Percentiles rank a stretch among this genome's conserved stretches.
These are phyloP conservation scores for Termitomyces sp. DNA, from an alignment of 1,284 basidiomycete species.

Conservation along the genomic window DNA sequence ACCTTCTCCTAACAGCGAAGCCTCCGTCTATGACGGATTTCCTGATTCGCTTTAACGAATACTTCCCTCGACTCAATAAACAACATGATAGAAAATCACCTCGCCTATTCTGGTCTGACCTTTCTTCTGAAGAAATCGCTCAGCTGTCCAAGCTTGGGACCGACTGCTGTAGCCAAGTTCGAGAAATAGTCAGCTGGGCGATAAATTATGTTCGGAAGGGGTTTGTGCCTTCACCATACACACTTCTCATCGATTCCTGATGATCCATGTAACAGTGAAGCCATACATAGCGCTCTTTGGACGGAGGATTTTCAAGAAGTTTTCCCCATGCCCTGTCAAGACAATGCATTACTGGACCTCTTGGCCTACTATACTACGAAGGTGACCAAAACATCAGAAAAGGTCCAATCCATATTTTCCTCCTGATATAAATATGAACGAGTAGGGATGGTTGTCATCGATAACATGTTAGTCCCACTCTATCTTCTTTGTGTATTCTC, in stretches of 20 bases:
- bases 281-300: conserved; percentile 12
- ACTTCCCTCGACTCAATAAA: conserved; percentile 33
- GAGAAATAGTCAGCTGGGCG: conserved; percentile 25
- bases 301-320: conserved; percentile 12
- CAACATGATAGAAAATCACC: conserved; percentile 19
- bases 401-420: conserved; percentile 15
- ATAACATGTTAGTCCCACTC: conserved; percentile 59
- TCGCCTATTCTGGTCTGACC: conserved; percentile 25
- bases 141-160: conserved; percentile 21
- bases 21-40: conserved; percentile 27
- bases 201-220: conserved; percentile 14
- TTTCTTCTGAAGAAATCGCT: conserved; percentile 25
- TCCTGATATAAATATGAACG: background rate
- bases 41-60: conserved; percentile 35
- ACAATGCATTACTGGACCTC: conserved; percentile 10
- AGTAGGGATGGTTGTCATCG: background rate
- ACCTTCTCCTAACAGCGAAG: conserved; percentile 28
- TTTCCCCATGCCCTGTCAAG: conserved; percentile 13
- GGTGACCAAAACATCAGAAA: conserved; percentile 10
- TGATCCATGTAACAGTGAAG: conserved; percentile 11
- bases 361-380: conserved; percentile 13
- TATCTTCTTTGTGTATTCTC: conserved; percentile 71
- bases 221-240: conserved; percentile 15
- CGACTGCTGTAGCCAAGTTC: conserved; percentile 20
- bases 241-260: background rate